Base-by-base conservation (phyloP, 495 filamentous ascomycete genomes). In the Talaromyces ruber region DNA sequence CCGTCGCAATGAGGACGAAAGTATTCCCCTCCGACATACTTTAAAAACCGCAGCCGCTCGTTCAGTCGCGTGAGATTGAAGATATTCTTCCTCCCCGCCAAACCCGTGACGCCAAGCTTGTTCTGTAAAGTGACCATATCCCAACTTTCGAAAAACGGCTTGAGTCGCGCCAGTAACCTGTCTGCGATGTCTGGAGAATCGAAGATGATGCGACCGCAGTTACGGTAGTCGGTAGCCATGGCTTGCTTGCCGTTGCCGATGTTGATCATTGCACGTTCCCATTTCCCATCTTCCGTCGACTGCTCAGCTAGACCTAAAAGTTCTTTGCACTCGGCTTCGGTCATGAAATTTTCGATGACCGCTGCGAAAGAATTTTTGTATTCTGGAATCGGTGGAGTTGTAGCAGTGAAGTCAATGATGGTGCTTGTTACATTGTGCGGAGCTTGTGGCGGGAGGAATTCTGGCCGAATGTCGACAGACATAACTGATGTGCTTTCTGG, bases 1-100 rank as follows among this genome's bases (percentile, higher is more conserved):
- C 81, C 88, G 72, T 97, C 92, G 66, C 83, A 86, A 70, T 97
- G 92, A 3, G 86, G 86, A 55, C 77, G 82, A 65, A 97, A 97
- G 70, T 88, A 93, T 65, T 91, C 83, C 0, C 90, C 90, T 6
- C 79, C 75, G 1, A 79, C 83, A 70, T 96, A 97, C 66, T 82
- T 89, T 50, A 97, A 73, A 70, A 96, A 93, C 34, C 92, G 76
- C 73, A 96, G 78, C 52, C 92, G 72, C 67, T 96, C 86, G 72
- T 97, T 94, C 45, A 92, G 69, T 34, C 86, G 67, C 0, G 75
- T 79, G 58, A 91, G 68, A 61, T 72, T 74, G 77, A 82, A 89
- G 1, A 70, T 73, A 60, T 84, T 79, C 0, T 71, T 68, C 11
- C 79, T 72, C 39, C 71, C 76, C 7, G 66, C 68, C 24, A 75